Conservation (phyloP, 441 rosid genomes). For the Erysimum pusillum region DNA sequence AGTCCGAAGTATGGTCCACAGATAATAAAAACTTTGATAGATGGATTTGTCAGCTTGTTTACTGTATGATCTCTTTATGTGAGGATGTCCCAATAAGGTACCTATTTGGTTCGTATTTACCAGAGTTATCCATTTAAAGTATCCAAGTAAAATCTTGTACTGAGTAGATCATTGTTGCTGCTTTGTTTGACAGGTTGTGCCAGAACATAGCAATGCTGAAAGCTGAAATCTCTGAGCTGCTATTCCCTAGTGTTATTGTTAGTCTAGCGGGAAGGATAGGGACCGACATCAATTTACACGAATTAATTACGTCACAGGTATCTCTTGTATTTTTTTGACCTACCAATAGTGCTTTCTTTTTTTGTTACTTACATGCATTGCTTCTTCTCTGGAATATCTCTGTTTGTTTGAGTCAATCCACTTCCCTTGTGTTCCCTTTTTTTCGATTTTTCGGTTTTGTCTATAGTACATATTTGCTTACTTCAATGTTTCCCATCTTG, state of each 20-base stretch:
- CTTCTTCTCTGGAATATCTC: conserved; percentile 26
- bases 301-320: conserved; percentile 81
- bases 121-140: conserved; percentile 7
- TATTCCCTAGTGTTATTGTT: conserved; percentile 78
- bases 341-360: conserved; percentile 8
- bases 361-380: conserved; percentile 17
- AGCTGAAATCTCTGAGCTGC: conserved; percentile 93
- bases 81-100: conserved; percentile 86
- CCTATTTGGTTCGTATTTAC: conserved; percentile 33
- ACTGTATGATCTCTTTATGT: conserved; percentile 77
- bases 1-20: conserved; percentile 84
- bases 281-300: conserved; percentile 61
- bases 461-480: neutral
- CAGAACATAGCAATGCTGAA: conserved; percentile 86
- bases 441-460: neutral
- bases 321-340: conserved; percentile 16
- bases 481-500: conserved; percentile 17
- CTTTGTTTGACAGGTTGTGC: conserved; percentile 72
- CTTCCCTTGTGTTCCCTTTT: conserved; percentile 7
- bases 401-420: conserved; percentile 26
- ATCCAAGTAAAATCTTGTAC: conserved; percentile 22
- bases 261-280: conserved; percentile 78
- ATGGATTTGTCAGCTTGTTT: conserved; percentile 95
- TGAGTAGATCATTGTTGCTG: conserved; percentile 31
- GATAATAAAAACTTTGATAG: conserved; percentile 72